These are phyloP conservation scores for Neopestalotiopsis rosae DNA, from an alignment of 2,329 filamentous ascomycete species.

Conservation along the genomic window DNA sequence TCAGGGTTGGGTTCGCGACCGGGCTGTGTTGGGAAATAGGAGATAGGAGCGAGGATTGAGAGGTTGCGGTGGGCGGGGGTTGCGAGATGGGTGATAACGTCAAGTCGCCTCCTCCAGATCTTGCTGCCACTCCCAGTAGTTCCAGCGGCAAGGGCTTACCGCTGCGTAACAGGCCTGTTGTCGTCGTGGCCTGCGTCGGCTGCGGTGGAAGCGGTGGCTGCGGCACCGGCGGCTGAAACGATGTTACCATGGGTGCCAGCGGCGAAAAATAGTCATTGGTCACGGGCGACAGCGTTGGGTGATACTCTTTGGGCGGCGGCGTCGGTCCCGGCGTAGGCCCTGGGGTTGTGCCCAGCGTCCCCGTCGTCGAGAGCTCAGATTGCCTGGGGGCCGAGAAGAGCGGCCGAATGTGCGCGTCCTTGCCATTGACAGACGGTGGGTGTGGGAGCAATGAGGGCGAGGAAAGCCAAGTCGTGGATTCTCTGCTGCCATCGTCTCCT, in stretches of 20 bases:
- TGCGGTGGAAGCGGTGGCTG: background rate
- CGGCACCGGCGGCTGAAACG: background rate
- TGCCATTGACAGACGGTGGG: background rate
- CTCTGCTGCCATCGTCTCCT: background rate
- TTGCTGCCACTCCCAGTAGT: background rate
- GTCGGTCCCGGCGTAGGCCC: background rate
- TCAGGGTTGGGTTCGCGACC: background rate
- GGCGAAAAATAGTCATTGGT: conserved; percentile 11
- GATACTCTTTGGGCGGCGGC: conserved; percentile 12
- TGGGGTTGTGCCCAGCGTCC: background rate
- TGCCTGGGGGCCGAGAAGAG: conserved; percentile 1
- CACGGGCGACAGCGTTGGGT: conserved; percentile 7
- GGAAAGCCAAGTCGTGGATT: background rate
- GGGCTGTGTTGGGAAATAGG: conserved; percentile 6
- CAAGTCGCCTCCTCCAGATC: background rate
- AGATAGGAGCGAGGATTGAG: background rate
- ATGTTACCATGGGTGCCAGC: background rate
- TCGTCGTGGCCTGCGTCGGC: background rate
- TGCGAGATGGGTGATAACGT: background rate
- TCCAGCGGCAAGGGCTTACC: conserved; percentile 3
- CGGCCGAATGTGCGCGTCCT: background rate
- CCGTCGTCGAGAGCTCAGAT: background rate
- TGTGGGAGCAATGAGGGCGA: conserved; percentile 12
- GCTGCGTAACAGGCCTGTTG: background rate
- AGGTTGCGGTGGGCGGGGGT: background rate